Base-by-base conservation (phyloP, 129 eudicot genomes). In the Tagetes erecta region DNA sequence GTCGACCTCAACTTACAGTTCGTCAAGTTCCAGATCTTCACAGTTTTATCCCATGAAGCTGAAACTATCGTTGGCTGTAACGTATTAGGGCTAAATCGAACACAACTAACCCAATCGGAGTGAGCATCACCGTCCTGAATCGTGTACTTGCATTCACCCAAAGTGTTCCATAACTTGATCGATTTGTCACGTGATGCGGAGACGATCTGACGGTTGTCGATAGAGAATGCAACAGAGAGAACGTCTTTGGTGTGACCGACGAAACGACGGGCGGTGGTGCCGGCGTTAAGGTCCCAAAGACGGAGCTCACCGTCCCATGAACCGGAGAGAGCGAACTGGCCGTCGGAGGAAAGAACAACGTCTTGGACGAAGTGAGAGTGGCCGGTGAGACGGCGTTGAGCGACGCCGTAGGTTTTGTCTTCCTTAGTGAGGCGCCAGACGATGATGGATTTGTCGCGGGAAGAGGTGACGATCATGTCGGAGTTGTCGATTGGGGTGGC, bases 401-500 rank as follows among this genome's bases (percentile, higher is more conserved):
- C 82, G 13, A 71, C 78, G 2, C 77, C 77, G 51, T 74, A 83
- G 68, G 76, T 70, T 36, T 65, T 83, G 70, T 75, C 87, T 31
- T 79, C 83, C 46, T 75, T 79, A 31, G 83, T 79, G 30, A 83
- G 81, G 7, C 62, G 69, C 84, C 81, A 83, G 10, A 79, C 71
- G 77, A 83, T 83, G 81, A 83, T 71, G 10, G 87, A 83, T 64
- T 83, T 83, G 81, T 83, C 87, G 3, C 84, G 80, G 1, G 87
- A 83, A 4, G 87, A 76, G 0, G 87, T 74, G 59, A 83, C 84
- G 1, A 83, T 79, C 71, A 76, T 79, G 70, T 79, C 78, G 73
- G 91, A 80, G 76, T 89, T 89, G 86, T 86, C 91, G 71, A 89
- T 84, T 0, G 91, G 91, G 72, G 86, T 75, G 41, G 89, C 96